phyloP scores from a whole-genome alignment of 192 early-diverging fungal genomes.

The Funneliformis geosporum region DNA sequence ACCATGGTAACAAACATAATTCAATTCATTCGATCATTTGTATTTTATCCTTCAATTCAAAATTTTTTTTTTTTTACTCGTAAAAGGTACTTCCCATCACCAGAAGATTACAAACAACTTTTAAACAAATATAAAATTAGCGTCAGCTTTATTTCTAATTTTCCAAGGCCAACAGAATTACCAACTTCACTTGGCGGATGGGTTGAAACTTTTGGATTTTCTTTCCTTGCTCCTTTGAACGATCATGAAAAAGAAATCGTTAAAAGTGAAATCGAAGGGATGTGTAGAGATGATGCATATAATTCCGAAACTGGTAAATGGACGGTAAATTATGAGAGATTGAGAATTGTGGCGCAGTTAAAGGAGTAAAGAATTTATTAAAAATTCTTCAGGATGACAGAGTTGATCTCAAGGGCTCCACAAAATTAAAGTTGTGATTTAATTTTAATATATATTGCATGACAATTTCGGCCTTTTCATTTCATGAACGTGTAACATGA shows the following conservation, averaged over 20 bases:
- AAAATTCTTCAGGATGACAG: too few species aligned
- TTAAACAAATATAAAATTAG: slow-evolving; percentile 55
- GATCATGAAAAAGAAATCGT: slow-evolving; percentile 35
- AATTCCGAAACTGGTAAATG: slow-evolving; percentile 35
- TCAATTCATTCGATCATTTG: neutral
- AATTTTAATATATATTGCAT: too few species aligned
- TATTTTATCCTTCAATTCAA: neutral
- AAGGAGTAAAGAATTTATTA: neutral
- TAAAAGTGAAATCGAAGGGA: slow-evolving; percentile 32
- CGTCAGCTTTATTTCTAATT: slow-evolving; percentile 45
- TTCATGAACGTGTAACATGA: too few species aligned
- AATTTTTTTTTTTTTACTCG: slow-evolving; percentile 15
- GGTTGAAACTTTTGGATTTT: slow-evolving; percentile 68
- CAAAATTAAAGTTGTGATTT: too few species aligned
- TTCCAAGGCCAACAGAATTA: slow-evolving; percentile 58
- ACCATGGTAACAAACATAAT: slow-evolving; percentile 36
- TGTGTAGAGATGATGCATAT: neutral
- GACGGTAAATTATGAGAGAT: slow-evolving; percentile 41
- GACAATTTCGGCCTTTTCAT: too few species aligned
- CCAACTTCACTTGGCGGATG: slow-evolving; percentile 60
- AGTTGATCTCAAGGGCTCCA: too few species aligned
- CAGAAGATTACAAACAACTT: slow-evolving; percentile 49
- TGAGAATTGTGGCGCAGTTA: slow-evolving; percentile 27
- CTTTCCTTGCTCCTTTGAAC: slow-evolving; percentile 53
- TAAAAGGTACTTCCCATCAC: slow-evolving; percentile 51